Evolutionary conservation across 768 basidiomycete species (phyloP).

Genomic region (Galerina sulciceps): DNA sequence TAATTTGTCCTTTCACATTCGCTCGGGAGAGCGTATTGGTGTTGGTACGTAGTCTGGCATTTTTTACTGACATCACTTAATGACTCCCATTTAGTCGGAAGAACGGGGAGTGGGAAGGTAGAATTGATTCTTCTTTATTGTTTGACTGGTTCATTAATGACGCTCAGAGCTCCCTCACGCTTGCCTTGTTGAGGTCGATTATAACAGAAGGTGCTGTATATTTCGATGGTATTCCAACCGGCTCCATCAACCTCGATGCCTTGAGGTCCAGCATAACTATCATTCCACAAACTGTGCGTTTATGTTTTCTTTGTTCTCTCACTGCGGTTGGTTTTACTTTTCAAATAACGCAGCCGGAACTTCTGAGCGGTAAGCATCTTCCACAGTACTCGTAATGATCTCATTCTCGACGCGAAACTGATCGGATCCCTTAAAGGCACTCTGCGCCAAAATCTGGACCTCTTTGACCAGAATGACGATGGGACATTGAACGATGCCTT

Average conservation of each 20-base stretch:
- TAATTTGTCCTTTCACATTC: constrained; percentile 52
- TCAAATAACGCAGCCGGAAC: constrained; percentile 34
- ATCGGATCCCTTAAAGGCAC: constrained; percentile 47
- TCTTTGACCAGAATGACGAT: constrained; percentile 64
- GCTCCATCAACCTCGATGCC: constrained; percentile 56
- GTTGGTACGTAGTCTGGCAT: constrained; percentile 41
- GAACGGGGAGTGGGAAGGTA: constrained; percentile 52
- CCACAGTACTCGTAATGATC: neutral
- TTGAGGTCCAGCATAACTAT: constrained; percentile 65
- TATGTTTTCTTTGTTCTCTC: neutral
- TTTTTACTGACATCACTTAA: constrained; percentile 50
- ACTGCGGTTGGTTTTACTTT: neutral
- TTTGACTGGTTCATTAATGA: neutral
- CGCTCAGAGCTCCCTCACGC: constrained; percentile 55
- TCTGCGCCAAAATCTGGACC: constrained; percentile 70
- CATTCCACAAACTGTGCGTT: constrained; percentile 53
- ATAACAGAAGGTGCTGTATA: constrained; percentile 58
- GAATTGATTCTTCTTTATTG: neutral
- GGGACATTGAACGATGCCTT: constrained; percentile 41
- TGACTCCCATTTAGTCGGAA: constrained; percentile 49
- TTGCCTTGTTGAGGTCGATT: constrained; percentile 53
- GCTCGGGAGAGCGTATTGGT: constrained; percentile 63
- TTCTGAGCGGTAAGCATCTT: constrained; percentile 47
- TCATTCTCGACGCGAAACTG: neutral
- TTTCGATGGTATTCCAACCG: constrained; percentile 57